phyloP scores from a whole-genome alignment of 306 rosid species.

The Carpinus viminea region DNA sequence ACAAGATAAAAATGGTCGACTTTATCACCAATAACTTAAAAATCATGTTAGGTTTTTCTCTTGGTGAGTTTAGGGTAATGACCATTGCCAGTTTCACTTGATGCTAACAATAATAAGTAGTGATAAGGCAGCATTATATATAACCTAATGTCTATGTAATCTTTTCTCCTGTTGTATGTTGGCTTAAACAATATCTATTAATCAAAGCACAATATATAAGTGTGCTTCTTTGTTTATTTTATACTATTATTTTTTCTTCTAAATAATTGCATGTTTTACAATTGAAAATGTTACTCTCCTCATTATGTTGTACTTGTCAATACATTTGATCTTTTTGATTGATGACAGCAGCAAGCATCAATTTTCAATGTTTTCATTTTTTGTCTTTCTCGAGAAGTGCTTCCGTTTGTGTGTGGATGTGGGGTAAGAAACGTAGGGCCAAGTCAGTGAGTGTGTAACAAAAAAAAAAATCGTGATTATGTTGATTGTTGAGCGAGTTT shows the following conservation, averaged over 20 bases:
- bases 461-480: too few relatives aligned
- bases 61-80: not conserved
- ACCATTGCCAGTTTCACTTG: not conserved
- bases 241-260: not conserved
- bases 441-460: too few relatives aligned
- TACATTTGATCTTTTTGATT: slow-evolving; percentile 25
- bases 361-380: too few relatives aligned
- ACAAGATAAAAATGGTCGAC: not conserved
- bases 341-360: too few relatives aligned
- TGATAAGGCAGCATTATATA: not conserved
- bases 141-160: not conserved
- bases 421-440: too few relatives aligned
- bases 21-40: not conserved
- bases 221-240: not conserved
- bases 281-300: not conserved
- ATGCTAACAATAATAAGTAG: not conserved
- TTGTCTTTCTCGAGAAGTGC: too few relatives aligned
- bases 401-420: too few relatives aligned
- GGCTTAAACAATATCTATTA: not conserved
- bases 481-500: too few relatives aligned
- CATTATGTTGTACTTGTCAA: not conserved
- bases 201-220: not conserved
- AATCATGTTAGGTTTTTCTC: not conserved
- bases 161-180: not conserved
- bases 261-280: not conserved